phyloP scores from a whole-genome alignment of 768 basidiomycete species.

The Lactifluus rugatus region DNA sequence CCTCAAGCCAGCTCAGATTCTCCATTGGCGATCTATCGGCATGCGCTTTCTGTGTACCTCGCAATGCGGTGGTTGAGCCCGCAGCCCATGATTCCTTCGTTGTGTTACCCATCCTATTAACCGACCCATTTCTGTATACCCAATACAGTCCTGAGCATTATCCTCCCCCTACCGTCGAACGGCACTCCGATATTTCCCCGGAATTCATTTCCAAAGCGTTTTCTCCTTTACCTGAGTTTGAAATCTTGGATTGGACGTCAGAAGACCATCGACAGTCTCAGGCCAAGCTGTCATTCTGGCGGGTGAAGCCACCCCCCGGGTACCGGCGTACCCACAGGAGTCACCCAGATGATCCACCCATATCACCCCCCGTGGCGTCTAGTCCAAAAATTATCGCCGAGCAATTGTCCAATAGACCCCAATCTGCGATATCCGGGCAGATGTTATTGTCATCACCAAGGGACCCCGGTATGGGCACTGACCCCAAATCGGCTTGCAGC shows the following conservation, averaged over 20 bases:
- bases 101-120: slow-evolving; percentile 62
- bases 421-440: slow-evolving; percentile 17
- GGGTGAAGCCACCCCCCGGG: slow-evolving; percentile 30
- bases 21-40: slow-evolving; percentile 46
- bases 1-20: slow-evolving; percentile 18
- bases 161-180: slow-evolving; percentile 28
- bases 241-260: slow-evolving; percentile 54
- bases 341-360: not conserved
- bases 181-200: not conserved
- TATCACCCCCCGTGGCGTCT: not conserved
- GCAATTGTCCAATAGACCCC: not conserved
- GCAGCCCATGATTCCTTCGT: slow-evolving; percentile 23
- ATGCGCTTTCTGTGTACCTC: slow-evolving; percentile 37
- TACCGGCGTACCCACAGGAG: slow-evolving; percentile 6
- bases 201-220: not conserved
- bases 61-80: not conserved
- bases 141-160: slow-evolving; percentile 43
- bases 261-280: slow-evolving; percentile 31
- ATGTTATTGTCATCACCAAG: slow-evolving; percentile 11
- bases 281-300: slow-evolving; percentile 56
- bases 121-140: slow-evolving; percentile 52
- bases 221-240: slow-evolving; percentile 42
- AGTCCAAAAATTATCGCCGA: not conserved
- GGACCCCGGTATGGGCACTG: not conserved
- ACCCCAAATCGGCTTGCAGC: not conserved